Base-by-base conservation (phyloP, 306 rosid genomes). In the Lablab purpureus region DNA sequence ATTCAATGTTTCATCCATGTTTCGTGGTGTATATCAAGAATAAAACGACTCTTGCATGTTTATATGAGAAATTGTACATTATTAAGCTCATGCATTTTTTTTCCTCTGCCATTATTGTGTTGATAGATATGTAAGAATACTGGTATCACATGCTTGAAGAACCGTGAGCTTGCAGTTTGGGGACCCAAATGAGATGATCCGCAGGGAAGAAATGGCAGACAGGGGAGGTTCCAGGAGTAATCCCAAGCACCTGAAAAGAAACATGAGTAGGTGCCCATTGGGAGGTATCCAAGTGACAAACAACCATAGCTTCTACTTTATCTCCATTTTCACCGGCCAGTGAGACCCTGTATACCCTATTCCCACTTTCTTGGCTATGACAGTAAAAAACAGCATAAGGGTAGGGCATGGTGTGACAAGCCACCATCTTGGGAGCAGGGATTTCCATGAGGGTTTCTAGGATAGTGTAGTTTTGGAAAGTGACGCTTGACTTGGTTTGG, bases 121-220 rank as follows among this genome's bases (percentile, higher is more conserved):
- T 5, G 9, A 36, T 36, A 36, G 7, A 4, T 7, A 36, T 36
- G 17, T 50, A 30, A 63, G 10, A 60, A 64, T 22, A 55, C 3
- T 54, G 0, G 13, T 47, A 45, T 86, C 79, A 86, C 74, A 82
- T 52, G 76, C 67, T 83, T 52, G 74, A 74, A 67, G 74, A 73
- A 62, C 76, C 81, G 0, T 68, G 71, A 4, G 37, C 2, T 50
- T 58, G 76, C 4, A 59, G 19, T 45, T 79, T 79, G 28, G 96
- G 89, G 70, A 89, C 60, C 94, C 89, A 91, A 1, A 93, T 80
- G 66, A 80, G 75, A 85, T 93, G 74, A 84, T 91, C 96, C 0
- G 93, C 87, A 0, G 94, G 93, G 80, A 91, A 91, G 81, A 91
- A 93, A 75, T 75, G 97, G 67, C 98, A 94, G 14, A 94, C 89